phyloP scores from a whole-genome alignment of 2,329 filamentous ascomycete species.

The Verticillium longisporum region DNA sequence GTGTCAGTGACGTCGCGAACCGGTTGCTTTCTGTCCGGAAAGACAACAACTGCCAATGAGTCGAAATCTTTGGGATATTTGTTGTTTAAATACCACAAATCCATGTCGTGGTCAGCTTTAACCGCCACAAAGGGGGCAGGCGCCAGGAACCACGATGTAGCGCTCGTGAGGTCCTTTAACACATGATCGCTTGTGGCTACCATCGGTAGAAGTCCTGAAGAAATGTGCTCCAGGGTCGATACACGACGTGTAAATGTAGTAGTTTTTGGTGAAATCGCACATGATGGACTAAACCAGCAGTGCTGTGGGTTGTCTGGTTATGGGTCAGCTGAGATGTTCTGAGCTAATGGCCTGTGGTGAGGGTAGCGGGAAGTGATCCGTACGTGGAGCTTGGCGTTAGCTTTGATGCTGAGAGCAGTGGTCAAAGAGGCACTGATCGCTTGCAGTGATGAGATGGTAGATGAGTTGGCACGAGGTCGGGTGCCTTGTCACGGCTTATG shows the following conservation, averaged over 20 bases:
- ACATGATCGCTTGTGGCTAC: slow-evolving; percentile 52
- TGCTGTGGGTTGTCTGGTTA: not conserved
- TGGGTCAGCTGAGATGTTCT: not conserved
- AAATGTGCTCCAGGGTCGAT: slow-evolving; percentile 64
- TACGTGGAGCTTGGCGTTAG: not conserved
- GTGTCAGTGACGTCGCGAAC: no score
- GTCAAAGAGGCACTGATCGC: not conserved
- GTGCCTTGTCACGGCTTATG: not conserved
- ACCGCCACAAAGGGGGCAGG: slow-evolving; percentile 40
- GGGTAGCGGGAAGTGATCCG: not conserved
- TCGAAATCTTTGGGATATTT: not conserved
- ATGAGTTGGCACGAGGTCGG: not conserved
- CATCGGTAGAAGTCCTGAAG: slow-evolving; percentile 63
- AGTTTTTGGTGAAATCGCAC: slow-evolving; percentile 67
- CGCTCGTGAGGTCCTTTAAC: slow-evolving; percentile 62
- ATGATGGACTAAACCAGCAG: slow-evolving; percentile 25
- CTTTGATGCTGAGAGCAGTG: not conserved
- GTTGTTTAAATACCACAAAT: not conserved
- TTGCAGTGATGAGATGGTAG: not conserved
- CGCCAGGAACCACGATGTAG: slow-evolving; percentile 63
- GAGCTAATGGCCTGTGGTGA: not conserved
- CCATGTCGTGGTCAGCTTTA: slow-evolving; percentile 10
- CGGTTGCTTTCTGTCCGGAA: no score
- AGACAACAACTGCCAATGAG: not conserved
- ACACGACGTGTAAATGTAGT: slow-evolving; percentile 69